Percentiles rank a stretch among this genome's conserved stretches.
Conservation (phyloP, 495 filamentous ascomycete genomes). For the Talaromyces wortmannii region DNA sequence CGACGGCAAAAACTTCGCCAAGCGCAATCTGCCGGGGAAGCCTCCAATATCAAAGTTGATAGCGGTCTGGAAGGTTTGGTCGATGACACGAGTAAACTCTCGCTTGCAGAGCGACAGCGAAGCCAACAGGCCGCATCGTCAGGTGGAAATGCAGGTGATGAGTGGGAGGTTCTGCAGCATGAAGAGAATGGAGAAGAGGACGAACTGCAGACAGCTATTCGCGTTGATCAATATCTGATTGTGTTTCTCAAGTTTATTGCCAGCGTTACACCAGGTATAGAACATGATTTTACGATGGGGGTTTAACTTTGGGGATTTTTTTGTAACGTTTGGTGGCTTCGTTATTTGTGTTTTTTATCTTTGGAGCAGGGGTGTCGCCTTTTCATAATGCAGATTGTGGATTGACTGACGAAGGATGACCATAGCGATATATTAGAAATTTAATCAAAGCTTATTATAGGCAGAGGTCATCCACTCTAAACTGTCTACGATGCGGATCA, state of each 20-base stretch:
- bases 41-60: conserved; percentile 48
- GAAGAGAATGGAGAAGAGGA: conserved; percentile 63
- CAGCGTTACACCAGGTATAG: conserved; percentile 91
- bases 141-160: conserved; percentile 54
- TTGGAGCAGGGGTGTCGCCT: background rate
- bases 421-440: background rate
- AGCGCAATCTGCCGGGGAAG: conserved; percentile 40
- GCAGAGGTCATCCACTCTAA: too few relatives aligned
- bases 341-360: background rate
- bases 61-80: conserved; percentile 59
- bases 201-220: conserved; percentile 67
- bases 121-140: conserved; percentile 47
- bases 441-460: too few relatives aligned
- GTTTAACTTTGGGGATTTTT: conserved; percentile 27
- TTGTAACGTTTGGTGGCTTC: background rate
- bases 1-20: conserved; percentile 70
- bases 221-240: conserved; percentile 95
- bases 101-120: conserved; percentile 26
- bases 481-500: too few relatives aligned
- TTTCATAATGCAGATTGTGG: too few relatives aligned
- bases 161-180: conserved; percentile 75
- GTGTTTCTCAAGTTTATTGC: conserved; percentile 99
- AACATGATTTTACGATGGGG: conserved; percentile 98
- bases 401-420: background rate
- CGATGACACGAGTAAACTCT: conserved; percentile 47